phyloP scores from a whole-genome alignment of 176 grass and related monocot species.

The Triticum monococcum region DNA sequence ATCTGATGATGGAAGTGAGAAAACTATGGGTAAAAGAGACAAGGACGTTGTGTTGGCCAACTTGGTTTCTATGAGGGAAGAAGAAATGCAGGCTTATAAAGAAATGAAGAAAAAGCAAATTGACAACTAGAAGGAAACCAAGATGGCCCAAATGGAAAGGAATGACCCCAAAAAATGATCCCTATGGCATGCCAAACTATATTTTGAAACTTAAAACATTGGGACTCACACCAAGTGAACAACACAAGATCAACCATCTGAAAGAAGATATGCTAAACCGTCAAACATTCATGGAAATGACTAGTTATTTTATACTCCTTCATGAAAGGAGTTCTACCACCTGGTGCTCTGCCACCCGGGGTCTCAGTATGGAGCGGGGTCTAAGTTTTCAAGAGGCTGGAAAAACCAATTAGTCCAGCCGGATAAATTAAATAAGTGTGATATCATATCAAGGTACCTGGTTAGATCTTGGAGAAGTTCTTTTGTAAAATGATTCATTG shows the following conservation, averaged over 20 bases:
- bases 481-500: no score
- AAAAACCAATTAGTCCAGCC: no score
- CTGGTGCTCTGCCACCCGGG: conserved; percentile 1
- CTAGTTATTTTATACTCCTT: conserved; percentile 33
- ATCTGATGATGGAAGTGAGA: neutral
- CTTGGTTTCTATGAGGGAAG: neutral
- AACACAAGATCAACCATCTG: neutral
- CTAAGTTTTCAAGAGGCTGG: no score
- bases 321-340: conserved; percentile 26
- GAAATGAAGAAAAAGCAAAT: neutral
- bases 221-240: neutral
- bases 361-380: neutral
- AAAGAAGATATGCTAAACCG: neutral
- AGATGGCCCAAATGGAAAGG: neutral
- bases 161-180: neutral
- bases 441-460: neutral
- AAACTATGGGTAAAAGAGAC: neutral
- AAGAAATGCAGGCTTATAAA: neutral
- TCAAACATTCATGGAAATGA: neutral
- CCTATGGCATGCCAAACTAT: neutral
- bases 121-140: neutral
- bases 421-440: neutral
- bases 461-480: no score
- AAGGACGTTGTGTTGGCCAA: neutral
- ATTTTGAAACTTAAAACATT: neutral